Evolutionary conservation across 2,329 filamentous ascomycete genomes (phyloP).

Genomic region (Alternaria incomplexa): DNA sequence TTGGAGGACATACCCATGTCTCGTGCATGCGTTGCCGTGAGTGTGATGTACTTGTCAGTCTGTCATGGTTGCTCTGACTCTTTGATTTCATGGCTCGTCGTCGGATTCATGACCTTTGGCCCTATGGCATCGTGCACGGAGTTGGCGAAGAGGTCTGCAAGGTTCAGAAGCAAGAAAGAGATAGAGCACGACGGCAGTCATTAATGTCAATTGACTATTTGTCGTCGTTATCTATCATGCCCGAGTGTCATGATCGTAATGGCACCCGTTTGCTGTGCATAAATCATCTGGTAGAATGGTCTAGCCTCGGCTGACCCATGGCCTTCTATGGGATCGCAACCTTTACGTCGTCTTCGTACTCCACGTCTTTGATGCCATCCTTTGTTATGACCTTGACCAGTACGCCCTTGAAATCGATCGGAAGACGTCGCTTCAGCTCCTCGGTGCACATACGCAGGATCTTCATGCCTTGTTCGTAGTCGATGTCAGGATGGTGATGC

Average conservation of each 20-base stretch:
- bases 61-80: neutral
- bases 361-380: constrained; percentile 84
- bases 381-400: constrained; percentile 93
- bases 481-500: constrained; percentile 95
- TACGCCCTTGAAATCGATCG: constrained; percentile 98
- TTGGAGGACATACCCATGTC: constrained; percentile 62
- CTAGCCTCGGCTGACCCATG: neutral
- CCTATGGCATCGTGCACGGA: neutral
- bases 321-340: constrained; percentile 64
- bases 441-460: constrained; percentile 94
- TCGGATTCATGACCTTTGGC: neutral
- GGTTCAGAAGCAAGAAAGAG: neutral
- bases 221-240: neutral
- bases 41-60: neutral
- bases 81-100: neutral
- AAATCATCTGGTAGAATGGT: constrained; percentile 4
- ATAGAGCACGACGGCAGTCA: neutral
- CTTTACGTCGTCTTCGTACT: constrained; percentile 81
- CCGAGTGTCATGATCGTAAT: constrained; percentile 5
- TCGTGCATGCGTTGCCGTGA: neutral
- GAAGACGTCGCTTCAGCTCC: constrained; percentile 94
- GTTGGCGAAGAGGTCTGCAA: neutral
- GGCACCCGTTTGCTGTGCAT: constrained; percentile 5
- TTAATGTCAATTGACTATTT: constrained; percentile 1
- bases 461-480: constrained; percentile 86